These are phyloP conservation scores for Lumnitzera littorea DNA, from an alignment of 345 rosid species.

Conservation along the genomic window DNA sequence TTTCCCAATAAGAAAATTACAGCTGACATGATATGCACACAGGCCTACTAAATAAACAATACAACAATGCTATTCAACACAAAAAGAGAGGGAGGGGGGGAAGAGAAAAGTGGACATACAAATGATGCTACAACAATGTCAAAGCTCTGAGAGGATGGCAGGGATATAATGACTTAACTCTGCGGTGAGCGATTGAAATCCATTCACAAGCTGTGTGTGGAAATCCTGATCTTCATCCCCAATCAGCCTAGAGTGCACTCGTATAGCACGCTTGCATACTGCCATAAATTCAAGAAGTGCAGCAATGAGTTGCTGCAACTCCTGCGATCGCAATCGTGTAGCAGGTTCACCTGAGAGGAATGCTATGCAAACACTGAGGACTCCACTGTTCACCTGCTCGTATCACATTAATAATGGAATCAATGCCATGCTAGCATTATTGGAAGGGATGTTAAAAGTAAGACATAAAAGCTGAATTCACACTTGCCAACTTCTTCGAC, in stretches of 20 bases:
- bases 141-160: conserved; percentile 95
- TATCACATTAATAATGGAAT: not conserved
- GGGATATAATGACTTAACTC: conserved; percentile 96
- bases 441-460: too few species aligned
- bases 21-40: conserved; percentile 5
- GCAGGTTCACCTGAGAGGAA: conserved; percentile 99
- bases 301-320: conserved; percentile 93
- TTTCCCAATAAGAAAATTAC: not conserved
- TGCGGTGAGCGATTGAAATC: conserved; percentile 97
- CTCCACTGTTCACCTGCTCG: conserved; percentile 94
- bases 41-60: conserved; percentile 1
- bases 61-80: conserved; percentile 3
- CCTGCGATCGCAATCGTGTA: conserved; percentile 89
- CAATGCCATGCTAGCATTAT: not conserved
- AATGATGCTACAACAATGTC: conserved; percentile 11
- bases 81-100: not conserved
- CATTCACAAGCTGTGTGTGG: conserved; percentile 97
- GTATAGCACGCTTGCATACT: conserved; percentile 94
- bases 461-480: too few species aligned
- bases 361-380: conserved; percentile 95
- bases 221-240: conserved; percentile 99
- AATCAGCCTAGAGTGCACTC: conserved; percentile 85
- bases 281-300: conserved; percentile 99
- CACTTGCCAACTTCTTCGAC: not conserved
- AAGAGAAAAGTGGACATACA: not conserved